Conservation (phyloP, 164 flowering plant genomes). For the Warburgia ugandensis region DNA sequence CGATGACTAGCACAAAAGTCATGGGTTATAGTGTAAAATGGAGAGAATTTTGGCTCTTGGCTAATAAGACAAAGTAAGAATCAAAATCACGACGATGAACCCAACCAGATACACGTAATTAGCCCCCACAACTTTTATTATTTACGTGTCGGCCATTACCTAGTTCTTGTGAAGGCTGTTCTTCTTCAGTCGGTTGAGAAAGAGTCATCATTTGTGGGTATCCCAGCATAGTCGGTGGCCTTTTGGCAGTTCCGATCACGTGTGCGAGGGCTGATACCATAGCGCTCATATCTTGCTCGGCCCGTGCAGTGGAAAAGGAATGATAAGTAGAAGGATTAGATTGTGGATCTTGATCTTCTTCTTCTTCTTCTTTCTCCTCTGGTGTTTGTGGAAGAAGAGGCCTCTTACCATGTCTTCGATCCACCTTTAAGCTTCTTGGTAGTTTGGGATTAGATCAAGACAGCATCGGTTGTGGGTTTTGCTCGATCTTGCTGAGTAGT, state of each 20-base stretch:
- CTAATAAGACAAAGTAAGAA: not conserved
- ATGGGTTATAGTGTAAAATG: too few species aligned
- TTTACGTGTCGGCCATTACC: conserved; percentile 3
- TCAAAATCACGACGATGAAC: too few species aligned
- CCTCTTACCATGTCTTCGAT: conserved; percentile 15
- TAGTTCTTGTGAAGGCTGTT: conserved; percentile 17
- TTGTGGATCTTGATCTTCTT: conserved; percentile 32
- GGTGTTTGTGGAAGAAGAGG: conserved; percentile 18
- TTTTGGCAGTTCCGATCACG: conserved; percentile 33
- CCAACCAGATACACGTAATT: not conserved
- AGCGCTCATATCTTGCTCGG: conserved; percentile 51
- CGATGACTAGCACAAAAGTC: too few species aligned
- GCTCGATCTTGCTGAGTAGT: not conserved
- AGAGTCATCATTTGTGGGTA: conserved; percentile 6
- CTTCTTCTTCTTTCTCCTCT: conserved; percentile 33
- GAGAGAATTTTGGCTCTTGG: too few species aligned
- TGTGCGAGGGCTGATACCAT: conserved; percentile 67
- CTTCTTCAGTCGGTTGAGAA: not conserved
- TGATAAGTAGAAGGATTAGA: conserved; percentile 16
- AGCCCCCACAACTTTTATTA: not conserved
- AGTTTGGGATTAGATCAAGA: not conserved
- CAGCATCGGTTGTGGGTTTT: not conserved
- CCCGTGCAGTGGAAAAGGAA: conserved; percentile 34
- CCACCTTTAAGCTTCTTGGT: not conserved
- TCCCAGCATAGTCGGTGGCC: conserved; percentile 5